Percentiles rank a stretch among this genome's conserved stretches.
These are phyloP conservation scores for Penicillium concentricum DNA, from an alignment of 2,329 filamentous ascomycete species.

Conservation along the genomic window DNA sequence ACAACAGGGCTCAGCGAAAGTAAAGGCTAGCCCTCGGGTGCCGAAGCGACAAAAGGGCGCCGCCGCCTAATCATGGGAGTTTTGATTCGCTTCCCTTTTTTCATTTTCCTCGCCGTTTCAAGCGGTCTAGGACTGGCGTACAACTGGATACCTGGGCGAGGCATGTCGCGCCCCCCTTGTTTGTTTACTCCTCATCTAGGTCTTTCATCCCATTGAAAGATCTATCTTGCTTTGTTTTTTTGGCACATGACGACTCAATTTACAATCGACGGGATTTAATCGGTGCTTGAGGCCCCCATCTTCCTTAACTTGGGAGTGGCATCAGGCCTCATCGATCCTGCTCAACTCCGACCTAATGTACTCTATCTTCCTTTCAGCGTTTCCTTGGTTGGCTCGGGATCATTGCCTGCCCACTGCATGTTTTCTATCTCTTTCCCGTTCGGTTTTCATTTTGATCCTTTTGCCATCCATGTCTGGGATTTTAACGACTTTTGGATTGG, in stretches of 20 bases:
- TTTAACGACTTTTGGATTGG: constrained; percentile 23
- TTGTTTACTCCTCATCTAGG: constrained; percentile 16
- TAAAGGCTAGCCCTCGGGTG: constrained; percentile 49
- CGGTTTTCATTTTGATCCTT: constrained; percentile 9
- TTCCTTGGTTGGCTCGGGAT: constrained; percentile 23
- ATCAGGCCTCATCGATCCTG: constrained; percentile 15
- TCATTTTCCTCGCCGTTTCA: constrained; percentile 16
- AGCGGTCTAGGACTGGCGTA: constrained; percentile 31
- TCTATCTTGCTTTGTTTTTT: constrained; percentile 13
- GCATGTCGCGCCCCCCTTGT: constrained; percentile 17
- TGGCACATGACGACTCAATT: constrained; percentile 22
- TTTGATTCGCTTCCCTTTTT: constrained; percentile 12
- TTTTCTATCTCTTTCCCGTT: constrained; percentile 12
- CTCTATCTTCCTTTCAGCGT: constrained; percentile 30
- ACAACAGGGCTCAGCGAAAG: constrained; percentile 38
- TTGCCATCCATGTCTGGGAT: constrained; percentile 16
- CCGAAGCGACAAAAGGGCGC: constrained; percentile 49
- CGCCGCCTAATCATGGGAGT: constrained; percentile 27
- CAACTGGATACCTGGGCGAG: constrained; percentile 30
- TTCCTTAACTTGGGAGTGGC: constrained; percentile 4
- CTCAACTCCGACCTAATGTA: constrained; percentile 30
- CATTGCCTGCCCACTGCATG: constrained; percentile 18
- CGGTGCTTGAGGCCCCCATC: constrained; percentile 10
- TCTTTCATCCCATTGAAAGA: constrained; percentile 1
- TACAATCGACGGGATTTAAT: constrained; percentile 17